Percentiles rank a stretch among this genome's conserved stretches.
Evolutionary conservation across 1,139 yeast species (phyloP).

Genomic region (Debaryomyces coudertii): DNA sequence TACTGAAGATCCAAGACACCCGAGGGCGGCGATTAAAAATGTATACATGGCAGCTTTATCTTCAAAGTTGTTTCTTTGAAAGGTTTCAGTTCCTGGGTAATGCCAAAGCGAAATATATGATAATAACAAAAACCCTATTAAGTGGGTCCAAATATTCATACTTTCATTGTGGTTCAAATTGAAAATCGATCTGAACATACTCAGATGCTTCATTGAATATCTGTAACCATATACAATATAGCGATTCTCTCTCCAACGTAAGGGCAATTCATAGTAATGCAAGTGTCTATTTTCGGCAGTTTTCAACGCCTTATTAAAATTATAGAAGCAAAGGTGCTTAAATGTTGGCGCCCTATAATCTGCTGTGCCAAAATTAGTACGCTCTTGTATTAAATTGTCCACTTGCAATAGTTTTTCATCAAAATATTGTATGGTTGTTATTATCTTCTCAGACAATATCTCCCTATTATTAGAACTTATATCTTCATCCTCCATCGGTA

Average conservation of each 20-base stretch:
- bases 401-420: slow-evolving; percentile 58
- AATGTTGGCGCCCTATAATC: slow-evolving; percentile 36
- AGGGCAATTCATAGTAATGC: slow-evolving; percentile 86
- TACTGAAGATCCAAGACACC: slow-evolving; percentile 76
- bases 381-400: slow-evolving; percentile 49
- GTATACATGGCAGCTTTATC: slow-evolving; percentile 62
- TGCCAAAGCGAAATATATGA: slow-evolving; percentile 58
- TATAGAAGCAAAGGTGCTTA: slow-evolving; percentile 52
- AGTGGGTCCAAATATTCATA: slow-evolving; percentile 92
- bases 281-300: slow-evolving; percentile 58
- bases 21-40: slow-evolving; percentile 72
- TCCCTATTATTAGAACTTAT: slow-evolving; percentile 32
- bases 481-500: slow-evolving; percentile 17
- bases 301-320: slow-evolving; percentile 61
- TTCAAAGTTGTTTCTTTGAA: slow-evolving; percentile 35
- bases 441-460: slow-evolving; percentile 45
- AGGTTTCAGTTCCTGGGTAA: slow-evolving; percentile 60
- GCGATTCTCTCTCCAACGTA: slow-evolving; percentile 92
- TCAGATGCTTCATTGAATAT: slow-evolving; percentile 66
- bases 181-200: slow-evolving; percentile 60
- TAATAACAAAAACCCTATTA: slow-evolving; percentile 66
- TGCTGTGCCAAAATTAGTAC: slow-evolving; percentile 33
- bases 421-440: slow-evolving; percentile 56
- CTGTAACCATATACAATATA: slow-evolving; percentile 84
- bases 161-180: slow-evolving; percentile 81